Evolutionary conservation across 2,329 filamentous ascomycete species (phyloP), one percentile per base, ranked within the genome.

Genomic region (Helminthosporium solani): DNA sequence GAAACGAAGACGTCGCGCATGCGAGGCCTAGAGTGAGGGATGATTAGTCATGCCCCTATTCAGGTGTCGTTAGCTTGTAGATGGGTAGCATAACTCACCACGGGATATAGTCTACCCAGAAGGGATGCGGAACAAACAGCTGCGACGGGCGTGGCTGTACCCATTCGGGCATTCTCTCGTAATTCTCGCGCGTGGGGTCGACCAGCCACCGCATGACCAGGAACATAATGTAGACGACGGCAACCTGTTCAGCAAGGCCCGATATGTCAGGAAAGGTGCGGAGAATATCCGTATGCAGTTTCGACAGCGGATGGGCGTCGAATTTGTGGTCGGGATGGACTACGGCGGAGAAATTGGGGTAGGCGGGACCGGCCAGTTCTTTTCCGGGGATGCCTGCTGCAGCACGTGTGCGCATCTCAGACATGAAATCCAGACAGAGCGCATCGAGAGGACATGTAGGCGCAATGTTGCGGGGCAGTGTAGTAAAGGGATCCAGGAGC

Each of bases 201-300:
- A 95, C 86, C 65, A 89, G 84, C 88, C 90, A 96, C 33, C 74
- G 70, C 85, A 94, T 89, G 53, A 90, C 66, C 25, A 91, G 78
- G 70, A 95, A 95, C 88, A 95, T 95, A 63, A 86, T 75, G 66
- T 91, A 95, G 7, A 95, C 77, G 6, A 89, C 83, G 7, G 87
- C 90, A 0, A 95, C 83, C 59, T 88, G 86, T 70, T 95, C 90
- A 0, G 90, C 90, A 0, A 95, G 77, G n/a, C 78, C 79, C 3
- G 79, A 81, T 23, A 96, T 83, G 57, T 88, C 85, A 0, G 90
- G 88, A 58, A 95, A 95, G n/a, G 86, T 89, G 53, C 81, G 78
- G 9, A 95, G 75, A 47, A 95, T 90, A 67, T 95, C 89, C 33
- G 88, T 91, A 64, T 95, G 88, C 12, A 95, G 81, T 55, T 88